A percentile compares a stretch with the other conserved stretches of the same genome.
phyloP scores from a whole-genome alignment of 2,329 filamentous ascomycete species.

The Cladosporium velox region DNA sequence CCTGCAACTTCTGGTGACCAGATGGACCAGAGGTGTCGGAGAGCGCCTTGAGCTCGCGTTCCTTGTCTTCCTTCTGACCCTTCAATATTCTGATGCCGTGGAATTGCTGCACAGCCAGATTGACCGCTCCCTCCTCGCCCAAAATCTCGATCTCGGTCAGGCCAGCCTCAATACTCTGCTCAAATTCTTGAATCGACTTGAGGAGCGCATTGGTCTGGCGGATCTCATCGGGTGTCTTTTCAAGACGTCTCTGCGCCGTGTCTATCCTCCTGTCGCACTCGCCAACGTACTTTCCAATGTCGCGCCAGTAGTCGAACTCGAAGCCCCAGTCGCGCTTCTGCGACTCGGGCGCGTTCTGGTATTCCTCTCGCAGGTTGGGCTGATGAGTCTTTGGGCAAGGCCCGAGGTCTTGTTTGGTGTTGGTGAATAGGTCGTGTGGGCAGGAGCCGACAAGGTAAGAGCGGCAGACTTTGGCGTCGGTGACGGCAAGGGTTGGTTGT shows the following conservation, averaged over 20 bases:
- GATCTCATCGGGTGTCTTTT: conserved; percentile 98
- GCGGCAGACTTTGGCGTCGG: conserved; percentile 89
- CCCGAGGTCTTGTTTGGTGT: conserved; percentile 97
- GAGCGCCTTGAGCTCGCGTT: conserved; percentile 85
- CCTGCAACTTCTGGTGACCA: conserved; percentile 96
- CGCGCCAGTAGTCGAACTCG: conserved; percentile 94
- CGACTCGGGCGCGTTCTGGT: conserved; percentile 69
- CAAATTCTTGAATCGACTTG: conserved; percentile 80
- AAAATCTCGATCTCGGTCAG: conserved; percentile 84
- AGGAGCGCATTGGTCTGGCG: conserved; percentile 88
- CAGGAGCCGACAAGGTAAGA: conserved; percentile 93
- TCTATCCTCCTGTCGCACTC: conserved; percentile 96
- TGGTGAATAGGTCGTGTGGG: conserved; percentile 98
- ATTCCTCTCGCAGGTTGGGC: conserved; percentile 86
- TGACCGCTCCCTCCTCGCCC: conserved; percentile 77
- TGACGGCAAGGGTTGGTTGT: conserved; percentile 80
- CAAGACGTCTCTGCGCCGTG: conserved; percentile 79
- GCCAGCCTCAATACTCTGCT: conserved; percentile 75
- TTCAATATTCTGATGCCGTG: conserved; percentile 81
- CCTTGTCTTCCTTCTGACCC: conserved; percentile 77
- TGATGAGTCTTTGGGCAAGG: conserved; percentile 85
- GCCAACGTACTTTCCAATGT: conserved; percentile 95
- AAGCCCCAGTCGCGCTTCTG: conserved; percentile 82
- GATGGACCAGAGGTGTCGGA: conserved; percentile 90
- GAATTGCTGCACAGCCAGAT: conserved; percentile 81